Conservation (phyloP, 1,284 basidiomycete genomes). For the Ceratobasidium sp. region DNA sequence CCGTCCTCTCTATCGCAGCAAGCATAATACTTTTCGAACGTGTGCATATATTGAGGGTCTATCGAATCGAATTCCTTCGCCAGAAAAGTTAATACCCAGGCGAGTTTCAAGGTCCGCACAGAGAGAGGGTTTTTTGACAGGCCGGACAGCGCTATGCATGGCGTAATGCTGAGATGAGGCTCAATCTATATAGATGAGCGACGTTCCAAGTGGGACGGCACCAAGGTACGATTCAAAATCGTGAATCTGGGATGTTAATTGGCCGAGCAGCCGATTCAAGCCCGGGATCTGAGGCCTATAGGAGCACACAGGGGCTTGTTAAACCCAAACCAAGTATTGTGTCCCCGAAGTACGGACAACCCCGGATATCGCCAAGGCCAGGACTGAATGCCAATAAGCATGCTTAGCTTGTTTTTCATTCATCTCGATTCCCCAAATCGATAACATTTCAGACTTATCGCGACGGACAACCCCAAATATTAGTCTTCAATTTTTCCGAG, state of each 20-base stretch:
- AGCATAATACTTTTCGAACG: not conserved
- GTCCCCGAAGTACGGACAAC: slow-evolving; percentile 8
- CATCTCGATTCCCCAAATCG: slow-evolving; percentile 25
- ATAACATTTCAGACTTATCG: slow-evolving; percentile 17
- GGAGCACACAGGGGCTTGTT: not conserved
- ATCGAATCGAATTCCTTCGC: not conserved
- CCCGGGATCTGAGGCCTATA: slow-evolving; percentile 31
- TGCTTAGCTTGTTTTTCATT: not conserved
- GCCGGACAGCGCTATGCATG: slow-evolving; percentile 31
- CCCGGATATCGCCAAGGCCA: slow-evolving; percentile 1
- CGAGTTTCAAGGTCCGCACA: not conserved
- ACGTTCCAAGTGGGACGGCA: slow-evolving; percentile 4
- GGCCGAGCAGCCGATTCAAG: slow-evolving; percentile 36
- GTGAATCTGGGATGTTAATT: slow-evolving; percentile 30
- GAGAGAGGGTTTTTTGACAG: slow-evolving; percentile 23
- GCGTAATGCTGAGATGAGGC: slow-evolving; percentile 36
- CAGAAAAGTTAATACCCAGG: not conserved
- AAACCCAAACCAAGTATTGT: slow-evolving; percentile 9
- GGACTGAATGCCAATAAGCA: slow-evolving; percentile 31
- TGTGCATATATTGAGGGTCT: slow-evolving; percentile 18
- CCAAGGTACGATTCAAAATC: not conserved
- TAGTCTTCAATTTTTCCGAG: not conserved
- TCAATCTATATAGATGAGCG: not conserved
- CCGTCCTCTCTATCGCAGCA: not conserved
- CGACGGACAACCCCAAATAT: slow-evolving; percentile 11